A percentile compares a stretch with the other conserved stretches of the same genome.
Evolutionary conservation across 2,329 filamentous ascomycete species (phyloP).

Genomic region (Pestalotiopsis fici): DNA sequence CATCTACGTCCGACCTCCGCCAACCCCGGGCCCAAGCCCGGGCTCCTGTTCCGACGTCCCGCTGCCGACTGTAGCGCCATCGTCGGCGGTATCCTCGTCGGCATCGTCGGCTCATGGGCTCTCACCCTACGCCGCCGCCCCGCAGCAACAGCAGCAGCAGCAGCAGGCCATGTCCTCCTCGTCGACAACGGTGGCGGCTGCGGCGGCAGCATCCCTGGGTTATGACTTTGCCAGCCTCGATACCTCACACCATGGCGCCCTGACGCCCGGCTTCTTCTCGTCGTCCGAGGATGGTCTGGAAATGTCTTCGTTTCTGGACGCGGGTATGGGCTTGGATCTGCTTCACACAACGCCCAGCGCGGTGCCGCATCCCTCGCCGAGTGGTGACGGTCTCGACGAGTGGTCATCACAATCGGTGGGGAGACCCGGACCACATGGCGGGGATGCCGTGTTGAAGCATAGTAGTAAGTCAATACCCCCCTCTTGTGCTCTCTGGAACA

Average conservation of each 20-base stretch:
- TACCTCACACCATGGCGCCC: not conserved
- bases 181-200: not conserved
- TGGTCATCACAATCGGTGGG: not conserved
- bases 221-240: not conserved
- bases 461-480: not conserved
- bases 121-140: not conserved
- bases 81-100: not conserved
- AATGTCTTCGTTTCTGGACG: not conserved
- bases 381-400: not conserved
- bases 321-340: not conserved
- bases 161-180: not conserved
- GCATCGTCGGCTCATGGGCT: not conserved
- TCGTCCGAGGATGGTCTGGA: conserved; percentile 7
- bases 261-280: conserved; percentile 6
- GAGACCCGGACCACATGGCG: not conserved
- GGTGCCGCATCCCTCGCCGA: conserved; percentile 6
- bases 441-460: conserved; percentile 5
- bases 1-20: conserved; percentile 15
- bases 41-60: not conserved
- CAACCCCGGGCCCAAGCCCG: not conserved
- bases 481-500: not conserved
- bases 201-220: not conserved
- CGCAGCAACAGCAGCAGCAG: not conserved
- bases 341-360: not conserved
- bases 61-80: not conserved